Conservation (phyloP, 2,329 filamentous ascomycete species). For the Claviceps humidiphila region DNA sequence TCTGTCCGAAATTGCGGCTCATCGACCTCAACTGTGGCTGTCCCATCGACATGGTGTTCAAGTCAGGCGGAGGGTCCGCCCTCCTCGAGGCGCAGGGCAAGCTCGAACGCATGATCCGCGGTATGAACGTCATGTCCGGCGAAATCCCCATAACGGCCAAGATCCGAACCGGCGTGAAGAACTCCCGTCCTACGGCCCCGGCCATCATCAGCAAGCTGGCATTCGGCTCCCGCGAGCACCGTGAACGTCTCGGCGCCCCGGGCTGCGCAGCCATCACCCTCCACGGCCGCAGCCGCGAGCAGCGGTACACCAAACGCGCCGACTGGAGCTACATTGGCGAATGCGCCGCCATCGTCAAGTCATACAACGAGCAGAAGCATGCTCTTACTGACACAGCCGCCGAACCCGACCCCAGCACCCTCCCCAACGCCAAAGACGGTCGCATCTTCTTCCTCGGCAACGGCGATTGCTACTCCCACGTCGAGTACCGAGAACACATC, state of each 20-base stretch:
- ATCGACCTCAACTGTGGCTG: slow-evolving; percentile 96
- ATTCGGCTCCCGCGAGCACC: slow-evolving; percentile 62
- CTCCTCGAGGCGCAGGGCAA: slow-evolving; percentile 81
- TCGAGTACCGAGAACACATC: slow-evolving; percentile 72
- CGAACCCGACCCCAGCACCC: slow-evolving; percentile 63
- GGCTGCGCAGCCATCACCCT: slow-evolving; percentile 93
- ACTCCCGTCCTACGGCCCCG: slow-evolving; percentile 63
- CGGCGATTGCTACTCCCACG: slow-evolving; percentile 88
- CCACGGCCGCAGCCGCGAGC: slow-evolving; percentile 84
- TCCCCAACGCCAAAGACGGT: slow-evolving; percentile 50
- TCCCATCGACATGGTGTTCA: slow-evolving; percentile 87
- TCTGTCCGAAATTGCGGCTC: slow-evolving; percentile 72
- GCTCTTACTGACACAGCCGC: slow-evolving; percentile 59
- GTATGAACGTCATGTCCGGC: slow-evolving; percentile 88
- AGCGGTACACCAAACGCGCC: slow-evolving; percentile 83
- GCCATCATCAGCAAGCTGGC: slow-evolving; percentile 74
- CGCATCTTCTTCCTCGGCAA: slow-evolving; percentile 90
- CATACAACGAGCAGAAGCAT: slow-evolving; percentile 58
- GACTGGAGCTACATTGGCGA: slow-evolving; percentile 93
- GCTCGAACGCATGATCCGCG: slow-evolving; percentile 84
- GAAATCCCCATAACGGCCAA: slow-evolving; percentile 90
- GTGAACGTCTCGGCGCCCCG: slow-evolving; percentile 56
- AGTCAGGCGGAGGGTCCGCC: slow-evolving; percentile 77
- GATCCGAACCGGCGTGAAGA: slow-evolving; percentile 81
- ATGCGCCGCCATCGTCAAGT: slow-evolving; percentile 71